Conservation (phyloP, 2,329 filamentous ascomycete genomes). For the Nannizziopsis barbatae region DNA sequence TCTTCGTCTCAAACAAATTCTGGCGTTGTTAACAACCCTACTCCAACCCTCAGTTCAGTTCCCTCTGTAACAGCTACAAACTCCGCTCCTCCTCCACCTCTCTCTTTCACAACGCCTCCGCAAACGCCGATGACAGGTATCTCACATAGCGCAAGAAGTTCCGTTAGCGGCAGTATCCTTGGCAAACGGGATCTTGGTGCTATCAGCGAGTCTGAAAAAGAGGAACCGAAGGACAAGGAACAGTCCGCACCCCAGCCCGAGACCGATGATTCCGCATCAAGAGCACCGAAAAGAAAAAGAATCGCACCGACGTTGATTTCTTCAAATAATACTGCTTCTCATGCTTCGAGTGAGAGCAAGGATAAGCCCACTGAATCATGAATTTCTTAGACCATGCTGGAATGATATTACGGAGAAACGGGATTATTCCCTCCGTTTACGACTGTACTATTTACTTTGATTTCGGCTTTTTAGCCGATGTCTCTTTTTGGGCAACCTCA, state of each 20-base stretch:
- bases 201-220: slow-evolving; percentile 36
- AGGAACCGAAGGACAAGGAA: slow-evolving; percentile 24
- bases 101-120: slow-evolving; percentile 66
- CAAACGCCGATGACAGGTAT: slow-evolving; percentile 58
- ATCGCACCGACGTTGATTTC: slow-evolving; percentile 17
- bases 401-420: no score
- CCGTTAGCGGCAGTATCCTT: slow-evolving; percentile 44
- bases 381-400: no score
- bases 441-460: no score
- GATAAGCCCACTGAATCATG: slow-evolving; percentile 2
- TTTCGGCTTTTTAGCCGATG: no score
- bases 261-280: not conserved
- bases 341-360: not conserved
- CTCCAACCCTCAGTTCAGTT: slow-evolving; percentile 64
- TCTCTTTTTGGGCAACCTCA: not conserved
- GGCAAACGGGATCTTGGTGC: slow-evolving; percentile 40
- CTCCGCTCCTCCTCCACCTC: slow-evolving; percentile 38
- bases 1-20: slow-evolving; percentile 66
- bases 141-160: slow-evolving; percentile 45
- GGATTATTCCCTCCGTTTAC: no score
- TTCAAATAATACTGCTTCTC: not conserved
- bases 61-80: slow-evolving; percentile 65
- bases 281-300: slow-evolving; percentile 16
- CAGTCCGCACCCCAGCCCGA: not conserved
- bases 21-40: slow-evolving; percentile 55